Conservation (phyloP, 179 eudicot species). For the Nepenthes alata region DNA sequence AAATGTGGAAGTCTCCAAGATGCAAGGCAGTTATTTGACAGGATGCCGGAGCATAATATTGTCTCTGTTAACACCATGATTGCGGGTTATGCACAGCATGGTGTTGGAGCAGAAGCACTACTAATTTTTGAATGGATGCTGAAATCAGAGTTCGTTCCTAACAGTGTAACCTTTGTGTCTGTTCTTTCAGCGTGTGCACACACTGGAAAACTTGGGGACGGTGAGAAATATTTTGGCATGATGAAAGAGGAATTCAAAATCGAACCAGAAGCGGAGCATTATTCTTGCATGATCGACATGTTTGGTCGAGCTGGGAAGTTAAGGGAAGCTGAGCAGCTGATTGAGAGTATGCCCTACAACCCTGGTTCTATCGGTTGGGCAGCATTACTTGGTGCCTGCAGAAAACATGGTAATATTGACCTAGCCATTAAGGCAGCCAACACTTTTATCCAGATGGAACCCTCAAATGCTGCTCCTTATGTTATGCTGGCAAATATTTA, state of each 20-base stretch:
- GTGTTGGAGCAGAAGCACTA: constrained; percentile 43
- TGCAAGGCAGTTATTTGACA: constrained; percentile 62
- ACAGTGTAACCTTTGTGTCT: constrained; percentile 53
- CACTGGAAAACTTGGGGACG: constrained; percentile 68
- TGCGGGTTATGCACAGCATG: constrained; percentile 81
- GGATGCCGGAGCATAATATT: constrained; percentile 61
- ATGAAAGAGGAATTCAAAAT: constrained; percentile 46
- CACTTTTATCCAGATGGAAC: constrained; percentile 47
- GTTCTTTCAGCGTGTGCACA: constrained; percentile 79
- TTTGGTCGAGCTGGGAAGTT: constrained; percentile 77
- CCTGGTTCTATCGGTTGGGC: constrained; percentile 77
- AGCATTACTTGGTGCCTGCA: constrained; percentile 64
- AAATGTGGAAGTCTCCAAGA: constrained; percentile 73
- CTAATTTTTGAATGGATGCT: constrained; percentile 55
- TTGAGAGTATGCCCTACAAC: constrained; percentile 50
- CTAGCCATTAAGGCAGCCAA: constrained; percentile 65
- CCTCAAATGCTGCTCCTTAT: constrained; percentile 62
- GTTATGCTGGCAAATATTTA: constrained; percentile 65
- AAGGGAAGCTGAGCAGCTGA: constrained; percentile 46
- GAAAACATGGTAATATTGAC: constrained; percentile 54
- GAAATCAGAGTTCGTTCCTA: constrained; percentile 30
- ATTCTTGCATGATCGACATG: constrained; percentile 85
- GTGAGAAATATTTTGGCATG: constrained; percentile 38
- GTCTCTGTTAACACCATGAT: constrained; percentile 68
- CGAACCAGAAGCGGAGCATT: constrained; percentile 61